A percentile compares a stretch with the other conserved stretches of the same genome.
Evolutionary conservation across 1,284 basidiomycete species (phyloP).

Genomic region (Sanghuangporus weigelae): DNA sequence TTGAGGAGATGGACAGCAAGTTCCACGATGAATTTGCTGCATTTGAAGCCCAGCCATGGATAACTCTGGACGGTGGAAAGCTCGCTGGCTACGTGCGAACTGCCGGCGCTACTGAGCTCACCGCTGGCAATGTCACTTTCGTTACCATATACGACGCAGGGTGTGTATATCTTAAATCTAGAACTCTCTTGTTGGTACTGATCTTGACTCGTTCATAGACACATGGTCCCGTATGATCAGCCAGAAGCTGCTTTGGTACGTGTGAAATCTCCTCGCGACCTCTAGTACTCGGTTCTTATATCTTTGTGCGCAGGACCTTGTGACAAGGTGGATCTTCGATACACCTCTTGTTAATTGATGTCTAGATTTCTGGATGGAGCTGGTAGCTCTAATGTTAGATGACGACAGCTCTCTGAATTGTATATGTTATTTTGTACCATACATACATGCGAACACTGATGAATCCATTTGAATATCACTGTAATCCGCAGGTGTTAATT

Average conservation of each 20-base stretch:
- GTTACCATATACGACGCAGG: conserved; percentile 71
- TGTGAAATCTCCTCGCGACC: not conserved
- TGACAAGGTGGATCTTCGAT: conserved; percentile 48
- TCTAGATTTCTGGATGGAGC: not conserved
- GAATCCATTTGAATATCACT: not conserved
- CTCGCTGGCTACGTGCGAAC: conserved; percentile 53
- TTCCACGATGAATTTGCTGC: conserved; percentile 59
- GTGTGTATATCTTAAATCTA: conserved; percentile 34
- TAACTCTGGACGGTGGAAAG: conserved; percentile 40
- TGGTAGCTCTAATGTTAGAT: not conserved
- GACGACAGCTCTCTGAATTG: not conserved
- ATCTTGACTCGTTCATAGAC: conserved; percentile 37
- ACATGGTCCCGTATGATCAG: conserved; percentile 85
- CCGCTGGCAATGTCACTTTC: conserved; percentile 73
- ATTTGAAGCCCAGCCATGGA: conserved; percentile 51
- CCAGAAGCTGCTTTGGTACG: conserved; percentile 60
- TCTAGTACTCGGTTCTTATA: not conserved
- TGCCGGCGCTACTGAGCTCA: conserved; percentile 53
- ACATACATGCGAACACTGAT: not conserved
- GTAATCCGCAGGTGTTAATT: not conserved
- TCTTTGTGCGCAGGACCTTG: conserved; percentile 34
- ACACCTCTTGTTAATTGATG: conserved; percentile 28
- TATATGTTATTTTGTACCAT: not conserved
- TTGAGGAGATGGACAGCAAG: conserved; percentile 52
- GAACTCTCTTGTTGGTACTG: not conserved